Base-by-base conservation (phyloP, 2,329 filamentous ascomycete genomes). In the Neopestalotiopsis sp. region DNA sequence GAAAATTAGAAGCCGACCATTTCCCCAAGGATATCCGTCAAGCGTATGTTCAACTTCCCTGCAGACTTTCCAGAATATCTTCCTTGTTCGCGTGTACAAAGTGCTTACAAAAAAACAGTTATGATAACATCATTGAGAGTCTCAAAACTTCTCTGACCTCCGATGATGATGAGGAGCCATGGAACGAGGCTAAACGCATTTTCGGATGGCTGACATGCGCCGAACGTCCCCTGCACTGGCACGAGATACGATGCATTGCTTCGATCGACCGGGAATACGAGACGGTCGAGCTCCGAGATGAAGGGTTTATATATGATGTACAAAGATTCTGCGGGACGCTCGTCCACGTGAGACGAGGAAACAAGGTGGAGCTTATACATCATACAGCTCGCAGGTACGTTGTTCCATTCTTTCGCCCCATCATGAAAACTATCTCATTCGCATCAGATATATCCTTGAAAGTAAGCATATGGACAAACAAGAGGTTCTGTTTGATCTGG, bases 191-290 rank as follows among this genome's bases (percentile, higher is more conserved):
- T 0, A 74, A 74, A 67, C 73, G 70, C 14, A 73, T 85, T 17
- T 73, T 85, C 2, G 76, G 78, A 2, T 84, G 80, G 81, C 74
- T 85, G 13, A 77, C 77, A 4, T 80, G 80, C 65, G 79, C 81
- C 1, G 80, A 78, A 61, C 76, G 83, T 0, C 76, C 81, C 0
- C 73, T 85, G 0, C 80, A 80, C 66, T 79, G 77, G 78, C 76
- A 82, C 65, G 83, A 85, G 68, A 77, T 85, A 6, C 77, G 83
- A 59, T 78, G 79, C 5, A 76, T 79, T 7, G 71, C 80, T 9
- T 74, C 79, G 2, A 75, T 82, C 1, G 59, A 67, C 13, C n/a
- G 63, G 4, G 42, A 70, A 14, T 74, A 32, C 5, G n/a, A 38
- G 2, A 56, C 49, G 5, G 64, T 72, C 1, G 66, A 65, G 4